Evolutionary conservation across 2,329 filamentous ascomycete species (phyloP), one percentile per base, ranked within the genome.

Genomic region (Colletotrichum liriopes): DNA sequence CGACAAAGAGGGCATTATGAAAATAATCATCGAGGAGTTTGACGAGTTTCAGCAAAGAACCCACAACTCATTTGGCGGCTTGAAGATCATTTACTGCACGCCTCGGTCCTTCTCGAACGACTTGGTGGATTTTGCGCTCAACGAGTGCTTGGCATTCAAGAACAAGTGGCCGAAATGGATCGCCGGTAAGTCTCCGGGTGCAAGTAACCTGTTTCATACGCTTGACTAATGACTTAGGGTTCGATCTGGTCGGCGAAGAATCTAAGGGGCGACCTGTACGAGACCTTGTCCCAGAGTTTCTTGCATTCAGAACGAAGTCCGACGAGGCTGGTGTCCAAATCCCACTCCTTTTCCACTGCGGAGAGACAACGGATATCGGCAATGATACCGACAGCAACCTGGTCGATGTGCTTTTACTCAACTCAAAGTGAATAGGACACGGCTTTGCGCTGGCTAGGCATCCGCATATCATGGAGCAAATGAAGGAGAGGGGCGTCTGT

Each of bases 301-400:
- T 91, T 3, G 82, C 83, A 1, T 93, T 93, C 77, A 82, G 85
- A 64, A 76, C 83, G 39, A 81, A 84, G 1, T 93, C 91, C 80
- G 77, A 81, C 7, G 68, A 74, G 1, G 78, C 84, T 0, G 76
- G 77, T 0, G 71, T 92, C 5, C 85, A 90, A 0, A 92, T 94
- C 2, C 93, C 93, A 0, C 93, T 94, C 77, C 83, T 94, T 51
- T 93, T 94, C 77, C 93, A 94, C 81, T 93, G 92, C 74, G 93
- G 93, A 35, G 93, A 95, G 82, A 93, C 93, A 0, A 84, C 93
- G 5, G 90, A 93, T 39, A 86, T 88, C 11, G 92, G 92, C 49
- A 87, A 86, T 37, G 88, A 90, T 9, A 86, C 87, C 1, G 90
- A 94, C 74, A 90, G 87, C 26, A 95, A 94, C 78, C 83, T 95